Conservation (phyloP, 106 monocot species). For the Platanthera guangdongensis region DNA sequence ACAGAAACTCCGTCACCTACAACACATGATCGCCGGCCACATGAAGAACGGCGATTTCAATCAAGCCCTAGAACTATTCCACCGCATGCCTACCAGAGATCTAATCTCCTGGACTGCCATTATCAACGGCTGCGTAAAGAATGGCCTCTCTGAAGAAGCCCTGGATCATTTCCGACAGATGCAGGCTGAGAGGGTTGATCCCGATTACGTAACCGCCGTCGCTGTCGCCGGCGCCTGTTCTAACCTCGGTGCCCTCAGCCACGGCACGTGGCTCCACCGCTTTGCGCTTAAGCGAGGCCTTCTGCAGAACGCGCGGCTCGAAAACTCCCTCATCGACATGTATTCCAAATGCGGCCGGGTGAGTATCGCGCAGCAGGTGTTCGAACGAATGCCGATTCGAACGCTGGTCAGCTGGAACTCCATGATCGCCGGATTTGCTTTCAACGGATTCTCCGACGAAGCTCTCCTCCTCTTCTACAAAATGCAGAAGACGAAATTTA, state of each 20-base stretch:
- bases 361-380: slow-evolving; percentile 26
- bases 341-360: slow-evolving; percentile 40
- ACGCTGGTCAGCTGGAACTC: slow-evolving; percentile 43
- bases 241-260: slow-evolving; percentile 28
- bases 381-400: slow-evolving; percentile 14
- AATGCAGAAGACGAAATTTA: slow-evolving; percentile 24
- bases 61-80: slow-evolving; percentile 21
- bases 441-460: slow-evolving; percentile 23
- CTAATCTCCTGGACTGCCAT: slow-evolving; percentile 47
- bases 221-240: slow-evolving; percentile 35
- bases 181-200: slow-evolving; percentile 20
- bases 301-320: slow-evolving; percentile 18
- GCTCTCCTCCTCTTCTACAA: slow-evolving; percentile 22
- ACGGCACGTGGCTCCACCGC: slow-evolving; percentile 41
- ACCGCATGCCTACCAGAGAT: slow-evolving; percentile 14
- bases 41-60: slow-evolving; percentile 25
- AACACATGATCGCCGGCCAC: slow-evolving; percentile 41
- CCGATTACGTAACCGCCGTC: slow-evolving; percentile 41
- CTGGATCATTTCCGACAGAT: slow-evolving; percentile 30
- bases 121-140: slow-evolving; percentile 48
- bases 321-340: slow-evolving; percentile 46
- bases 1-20: slow-evolving; percentile 19
- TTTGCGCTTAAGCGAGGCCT: slow-evolving; percentile 15
- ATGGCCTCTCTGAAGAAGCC: slow-evolving; percentile 34
- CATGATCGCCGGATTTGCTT: slow-evolving; percentile 36